Percentiles rank a stretch among this genome's conserved stretches.
Conservation (phyloP, 2,329 filamentous ascomycete genomes). For the Epichloe uncinata region DNA sequence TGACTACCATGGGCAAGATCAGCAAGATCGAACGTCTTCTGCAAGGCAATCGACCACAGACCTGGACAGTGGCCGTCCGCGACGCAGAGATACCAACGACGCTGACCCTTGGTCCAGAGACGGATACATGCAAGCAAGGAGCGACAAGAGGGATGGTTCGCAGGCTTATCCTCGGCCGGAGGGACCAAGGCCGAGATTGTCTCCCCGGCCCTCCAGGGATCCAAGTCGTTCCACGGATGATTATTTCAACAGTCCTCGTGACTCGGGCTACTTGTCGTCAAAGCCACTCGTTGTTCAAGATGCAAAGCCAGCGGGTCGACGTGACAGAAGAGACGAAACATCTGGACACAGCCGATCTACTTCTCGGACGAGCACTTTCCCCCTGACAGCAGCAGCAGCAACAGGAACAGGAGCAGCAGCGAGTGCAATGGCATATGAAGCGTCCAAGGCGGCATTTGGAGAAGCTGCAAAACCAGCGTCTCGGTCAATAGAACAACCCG, state of each 20-base stretch:
- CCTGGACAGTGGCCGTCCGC: constrained; percentile 14
- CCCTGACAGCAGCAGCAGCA: constrained; percentile 18
- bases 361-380: constrained; percentile 21
- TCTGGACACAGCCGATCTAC: constrained; percentile 16
- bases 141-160: constrained; percentile 19
- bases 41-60: constrained; percentile 16
- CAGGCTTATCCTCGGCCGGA: constrained; percentile 15
- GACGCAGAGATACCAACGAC: constrained; percentile 21
- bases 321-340: constrained; percentile 11
- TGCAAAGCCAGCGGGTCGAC: constrained; percentile 10
- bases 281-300: constrained; percentile 25
- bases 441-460: not conserved
- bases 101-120: constrained; percentile 14
- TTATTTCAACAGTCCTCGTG: constrained; percentile 16
- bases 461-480: constrained; percentile 6
- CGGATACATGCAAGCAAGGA: constrained; percentile 11
- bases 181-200: constrained; percentile 9
- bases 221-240: constrained; percentile 28
- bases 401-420: constrained; percentile 9
- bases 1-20: constrained; percentile 12
- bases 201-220: constrained; percentile 13
- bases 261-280: constrained; percentile 17
- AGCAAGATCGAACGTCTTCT: constrained; percentile 15
- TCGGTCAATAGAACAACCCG: constrained; percentile 11
- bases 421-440: constrained; percentile 1